These are phyloP conservation scores for Tephrocybe sp. DNA, from an alignment of 768 basidiomycete genomes.

Conservation along the genomic window DNA sequence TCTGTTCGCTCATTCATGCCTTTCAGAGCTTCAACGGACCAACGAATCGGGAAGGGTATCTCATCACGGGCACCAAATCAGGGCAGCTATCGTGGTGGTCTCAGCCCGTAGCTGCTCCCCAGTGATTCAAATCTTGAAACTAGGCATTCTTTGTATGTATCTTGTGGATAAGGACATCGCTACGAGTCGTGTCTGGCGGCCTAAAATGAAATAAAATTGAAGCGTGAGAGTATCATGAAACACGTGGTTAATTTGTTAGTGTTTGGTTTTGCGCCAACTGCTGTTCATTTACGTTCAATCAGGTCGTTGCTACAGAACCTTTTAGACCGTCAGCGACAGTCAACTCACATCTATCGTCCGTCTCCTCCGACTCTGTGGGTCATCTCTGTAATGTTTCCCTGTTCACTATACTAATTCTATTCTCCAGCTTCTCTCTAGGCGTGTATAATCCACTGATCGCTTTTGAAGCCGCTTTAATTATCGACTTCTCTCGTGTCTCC, in stretches of 20 bases:
- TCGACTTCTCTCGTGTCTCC: conserved; percentile 26
- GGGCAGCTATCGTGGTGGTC: conserved; percentile 64
- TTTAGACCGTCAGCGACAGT: conserved; percentile 41
- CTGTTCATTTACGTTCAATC: conserved; percentile 38
- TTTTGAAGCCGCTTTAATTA: conserved; percentile 28
- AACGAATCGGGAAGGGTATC: conserved; percentile 36
- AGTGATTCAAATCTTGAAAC: conserved; percentile 5
- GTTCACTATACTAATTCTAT: not conserved
- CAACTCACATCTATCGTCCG: conserved; percentile 27
- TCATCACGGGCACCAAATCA: conserved; percentile 57
- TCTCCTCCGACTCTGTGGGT: conserved; percentile 18
- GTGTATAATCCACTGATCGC: conserved; percentile 25
- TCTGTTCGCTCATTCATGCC: conserved; percentile 1
- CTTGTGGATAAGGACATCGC: no score
- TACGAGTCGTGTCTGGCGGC: no score
- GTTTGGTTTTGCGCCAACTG: conserved; percentile 36
- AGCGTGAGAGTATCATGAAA: conserved; percentile 21
- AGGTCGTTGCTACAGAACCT: conserved; percentile 45
- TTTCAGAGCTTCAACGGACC: conserved; percentile 49
- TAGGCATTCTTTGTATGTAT: not conserved
- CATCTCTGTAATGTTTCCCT: not conserved
- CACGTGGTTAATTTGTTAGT: conserved; percentile 30
- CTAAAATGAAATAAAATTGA: conserved; percentile 7
- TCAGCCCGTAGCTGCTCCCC: conserved; percentile 35
- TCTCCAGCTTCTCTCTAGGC: conserved; percentile 23